Evolutionary conservation across 805 yeast species (phyloP), one percentile per base, ranked within the genome.

Genomic region (Barnettozyma wickerhamii): DNA sequence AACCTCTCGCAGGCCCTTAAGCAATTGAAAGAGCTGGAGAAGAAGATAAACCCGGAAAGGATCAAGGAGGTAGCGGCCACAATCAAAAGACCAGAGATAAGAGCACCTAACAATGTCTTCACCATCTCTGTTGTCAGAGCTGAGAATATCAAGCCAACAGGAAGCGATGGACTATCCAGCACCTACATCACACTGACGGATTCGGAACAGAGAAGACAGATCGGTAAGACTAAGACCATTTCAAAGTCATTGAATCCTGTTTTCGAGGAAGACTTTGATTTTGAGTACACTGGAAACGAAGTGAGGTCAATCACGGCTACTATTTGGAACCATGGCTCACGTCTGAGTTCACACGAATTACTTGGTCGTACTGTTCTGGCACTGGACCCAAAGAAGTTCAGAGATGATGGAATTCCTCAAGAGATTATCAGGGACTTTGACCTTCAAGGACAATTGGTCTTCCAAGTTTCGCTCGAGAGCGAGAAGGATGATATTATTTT

Each of bases 231-330:
- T 0, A 69, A 85, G 50, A 73, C 81, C 0, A 66, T 84, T 4
- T 66, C 70, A 23, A 75, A 75, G 40, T 75, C 80, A 5, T 63
- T 74, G 26, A 78, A 79, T 51, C 96, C 97, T 0, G 75, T 73
- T 13, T 91, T 95, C 95, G 85, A 86, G 52, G 96, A 90, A 64
- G 85, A 84, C 42, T 86, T 88, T 57, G 95, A 88, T 58, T 43
- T 64, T 20, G 63, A 55, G 24, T 53, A 69, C 4, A 60, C 62
- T 0, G 68, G 72, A 0, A 61, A 68, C 18, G 60, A 71, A 2
- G 56, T 73, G 2, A 63, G 71, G 28, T 68, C 76, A 20, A 48
- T 84, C 2, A 71, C 78, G 2, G 74, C 78, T 2, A 79, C 82
- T 2, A 74, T 85, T 1, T 86, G 95, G 95, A 82, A 81, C 52